These are phyloP conservation scores for Suillus subluteus DNA, from an alignment of 768 basidiomycete genomes.

Conservation along the genomic window DNA sequence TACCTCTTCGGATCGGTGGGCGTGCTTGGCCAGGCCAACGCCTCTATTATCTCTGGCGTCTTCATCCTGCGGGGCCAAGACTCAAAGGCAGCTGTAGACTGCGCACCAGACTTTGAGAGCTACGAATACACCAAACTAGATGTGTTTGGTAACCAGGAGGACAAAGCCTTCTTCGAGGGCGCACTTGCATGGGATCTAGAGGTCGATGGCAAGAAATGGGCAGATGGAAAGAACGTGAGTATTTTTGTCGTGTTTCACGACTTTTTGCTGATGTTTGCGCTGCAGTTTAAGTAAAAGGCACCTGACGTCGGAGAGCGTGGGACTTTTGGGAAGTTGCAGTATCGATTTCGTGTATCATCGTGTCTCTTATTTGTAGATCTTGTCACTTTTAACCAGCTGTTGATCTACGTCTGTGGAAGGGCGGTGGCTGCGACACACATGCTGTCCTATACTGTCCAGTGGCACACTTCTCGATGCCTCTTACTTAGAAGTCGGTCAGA, in stretches of 20 bases:
- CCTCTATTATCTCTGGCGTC: slow-evolving; percentile 80
- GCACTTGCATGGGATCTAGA: slow-evolving; percentile 94
- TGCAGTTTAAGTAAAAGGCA: slow-evolving; percentile 36
- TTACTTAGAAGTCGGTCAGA: background rate
- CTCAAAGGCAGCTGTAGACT: slow-evolving; percentile 66
- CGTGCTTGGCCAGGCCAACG: slow-evolving; percentile 81
- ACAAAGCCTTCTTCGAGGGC: slow-evolving; percentile 91
- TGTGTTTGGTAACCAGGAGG: slow-evolving; percentile 58
- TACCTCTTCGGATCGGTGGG: slow-evolving; percentile 94
- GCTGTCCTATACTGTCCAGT: background rate
- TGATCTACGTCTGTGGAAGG: background rate
- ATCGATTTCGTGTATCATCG: slow-evolving; percentile 7
- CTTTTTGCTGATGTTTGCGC: slow-evolving; percentile 2
- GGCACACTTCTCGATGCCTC: background rate
- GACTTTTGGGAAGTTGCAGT: slow-evolving; percentile 6
- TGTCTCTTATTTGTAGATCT: slow-evolving; percentile 5
- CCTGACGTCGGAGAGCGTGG: background rate
- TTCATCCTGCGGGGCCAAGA: slow-evolving; percentile 86
- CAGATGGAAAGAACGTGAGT: slow-evolving; percentile 88
- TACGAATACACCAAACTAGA: slow-evolving; percentile 83
- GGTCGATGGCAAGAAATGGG: slow-evolving; percentile 88
- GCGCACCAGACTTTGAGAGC: slow-evolving; percentile 91
- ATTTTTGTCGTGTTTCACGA: background rate
- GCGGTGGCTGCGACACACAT: background rate
- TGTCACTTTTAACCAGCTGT: slow-evolving; percentile 1